Evolutionary conservation across 768 basidiomycete species (phyloP), one percentile per base, ranked within the genome.

Genomic region (Rhizopogon vesiculosus): DNA sequence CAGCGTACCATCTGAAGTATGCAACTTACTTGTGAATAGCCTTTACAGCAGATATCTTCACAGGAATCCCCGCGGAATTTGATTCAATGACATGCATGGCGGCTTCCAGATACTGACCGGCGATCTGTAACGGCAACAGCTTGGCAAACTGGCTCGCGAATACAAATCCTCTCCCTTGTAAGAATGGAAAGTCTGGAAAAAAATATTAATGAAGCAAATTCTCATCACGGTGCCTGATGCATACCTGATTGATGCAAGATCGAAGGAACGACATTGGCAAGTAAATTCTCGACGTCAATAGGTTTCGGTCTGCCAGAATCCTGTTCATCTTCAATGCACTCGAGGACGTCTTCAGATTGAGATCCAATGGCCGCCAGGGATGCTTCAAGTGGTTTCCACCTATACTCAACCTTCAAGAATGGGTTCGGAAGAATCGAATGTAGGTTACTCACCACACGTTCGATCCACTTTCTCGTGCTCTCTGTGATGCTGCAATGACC

Each of bases 371-470:
- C 82, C 7, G 91, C 90, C 5, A 98, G 78, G 7, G 82, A 82
- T 2, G 92, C 87, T 74, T 99, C 96, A 51, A 98, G 77, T 12
- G 86, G 82, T 64, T 91, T 86, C 97, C 97, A 99, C 93, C 92
- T 93, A 48, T 12, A 38, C 54, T 16, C 16, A 45, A 55, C 50
- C 48, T 58, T 39, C 64, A 59, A 39, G 35, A 13, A 29, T 28
- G 35, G 45, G 2, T 35, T 40, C 54, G 33, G 15, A 16, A 35
- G 18, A 42, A 52, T 8, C 15, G 38, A 49, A 38, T 2, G 55
- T 4, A 7, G 12, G 42, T 16, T 28, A 70, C 78, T 61, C 60
- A 83, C 93, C 93, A 95, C 56, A 86, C 82, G 8, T 70, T 64
- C 29, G 77, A 71, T 2, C 87, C 85, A 15, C 73, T 63, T 52